Conservation (phyloP, 2,329 filamentous ascomycete genomes). For the Emmonsiellopsis sp. region DNA sequence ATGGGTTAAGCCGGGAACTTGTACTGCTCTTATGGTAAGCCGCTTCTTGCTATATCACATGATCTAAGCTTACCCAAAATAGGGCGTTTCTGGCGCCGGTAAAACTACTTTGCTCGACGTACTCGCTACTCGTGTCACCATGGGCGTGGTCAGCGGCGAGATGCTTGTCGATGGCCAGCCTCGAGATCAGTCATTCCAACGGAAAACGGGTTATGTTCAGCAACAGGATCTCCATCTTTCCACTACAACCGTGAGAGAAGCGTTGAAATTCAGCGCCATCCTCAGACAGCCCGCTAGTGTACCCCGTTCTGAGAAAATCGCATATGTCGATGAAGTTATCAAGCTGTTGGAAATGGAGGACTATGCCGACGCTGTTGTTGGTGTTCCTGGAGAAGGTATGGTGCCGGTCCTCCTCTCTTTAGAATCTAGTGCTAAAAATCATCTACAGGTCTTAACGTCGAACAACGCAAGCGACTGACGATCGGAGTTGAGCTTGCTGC, state of each 20-base stretch:
- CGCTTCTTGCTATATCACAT: not conserved
- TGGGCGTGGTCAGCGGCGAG: slow-evolving; percentile 79
- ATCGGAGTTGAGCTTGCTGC: slow-evolving; percentile 92
- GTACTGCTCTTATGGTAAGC: slow-evolving; percentile 72
- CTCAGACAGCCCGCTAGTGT: slow-evolving; percentile 72
- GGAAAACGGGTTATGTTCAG: slow-evolving; percentile 67
- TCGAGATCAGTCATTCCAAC: slow-evolving; percentile 67
- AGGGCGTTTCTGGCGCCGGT: slow-evolving; percentile 74
- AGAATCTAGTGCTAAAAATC: not conserved
- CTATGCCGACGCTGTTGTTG: slow-evolving; percentile 82
- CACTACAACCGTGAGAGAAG: slow-evolving; percentile 79
- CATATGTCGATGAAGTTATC: slow-evolving; percentile 84
- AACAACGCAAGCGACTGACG: slow-evolving; percentile 68
- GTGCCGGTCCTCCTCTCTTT: not conserved
- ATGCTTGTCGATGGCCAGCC: slow-evolving; percentile 69
- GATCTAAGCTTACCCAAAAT: not conserved
- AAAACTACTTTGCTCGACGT: slow-evolving; percentile 86
- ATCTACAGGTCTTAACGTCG: slow-evolving; percentile 43
- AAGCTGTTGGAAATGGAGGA: slow-evolving; percentile 82
- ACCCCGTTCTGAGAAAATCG: slow-evolving; percentile 64
- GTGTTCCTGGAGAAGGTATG: slow-evolving; percentile 72
- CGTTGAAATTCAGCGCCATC: slow-evolving; percentile 73
- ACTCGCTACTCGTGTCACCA: slow-evolving; percentile 72
- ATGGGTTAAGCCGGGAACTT: slow-evolving; percentile 85
- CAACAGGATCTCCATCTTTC: slow-evolving; percentile 51